phyloP scores from a whole-genome alignment of 345 rosid genomes.

The Psidium guajava region DNA sequence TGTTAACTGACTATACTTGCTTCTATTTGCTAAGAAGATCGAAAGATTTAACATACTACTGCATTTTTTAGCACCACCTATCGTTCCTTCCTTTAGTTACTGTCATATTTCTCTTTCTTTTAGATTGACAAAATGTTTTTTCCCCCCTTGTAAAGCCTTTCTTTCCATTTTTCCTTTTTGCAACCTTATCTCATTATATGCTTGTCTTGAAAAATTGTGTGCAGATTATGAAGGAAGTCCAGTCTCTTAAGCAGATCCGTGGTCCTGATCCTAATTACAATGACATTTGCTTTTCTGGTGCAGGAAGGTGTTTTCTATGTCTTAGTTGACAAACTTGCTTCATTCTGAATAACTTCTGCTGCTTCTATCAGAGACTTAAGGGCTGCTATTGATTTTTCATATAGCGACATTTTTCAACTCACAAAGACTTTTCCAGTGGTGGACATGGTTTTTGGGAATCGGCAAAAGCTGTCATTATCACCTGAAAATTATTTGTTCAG shows the following conservation, averaged over 20 bases:
- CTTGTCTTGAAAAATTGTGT: background rate
- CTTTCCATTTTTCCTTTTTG: background rate
- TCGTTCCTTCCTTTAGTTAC: background rate
- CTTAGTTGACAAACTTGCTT: background rate
- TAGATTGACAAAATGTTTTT: background rate
- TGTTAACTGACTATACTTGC: background rate
- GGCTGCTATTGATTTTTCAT: slow-evolving; percentile 3
- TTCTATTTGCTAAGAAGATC: background rate
- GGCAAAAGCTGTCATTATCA: slow-evolving; percentile 55
- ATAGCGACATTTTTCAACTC: slow-evolving; percentile 48
- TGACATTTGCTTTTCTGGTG: slow-evolving; percentile 76
- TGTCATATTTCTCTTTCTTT: background rate
- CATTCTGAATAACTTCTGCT: slow-evolving; percentile 3
- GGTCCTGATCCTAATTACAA: slow-evolving; percentile 92
- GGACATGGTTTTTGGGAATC: slow-evolving; percentile 60
- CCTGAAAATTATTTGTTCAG: slow-evolving; percentile 92
- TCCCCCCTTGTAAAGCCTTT: background rate
- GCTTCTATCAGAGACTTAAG: background rate
- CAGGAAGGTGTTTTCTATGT: slow-evolving; percentile 41
- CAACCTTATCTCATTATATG: background rate
- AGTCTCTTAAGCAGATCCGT: slow-evolving; percentile 47
- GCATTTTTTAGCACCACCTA: background rate
- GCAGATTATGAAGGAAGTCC: slow-evolving; percentile 58
- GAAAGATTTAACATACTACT: background rate
- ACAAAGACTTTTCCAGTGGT: slow-evolving; percentile 55